phyloP scores from a whole-genome alignment of 176 grass and related monocot species.

The Calamus simplicifolius region DNA sequence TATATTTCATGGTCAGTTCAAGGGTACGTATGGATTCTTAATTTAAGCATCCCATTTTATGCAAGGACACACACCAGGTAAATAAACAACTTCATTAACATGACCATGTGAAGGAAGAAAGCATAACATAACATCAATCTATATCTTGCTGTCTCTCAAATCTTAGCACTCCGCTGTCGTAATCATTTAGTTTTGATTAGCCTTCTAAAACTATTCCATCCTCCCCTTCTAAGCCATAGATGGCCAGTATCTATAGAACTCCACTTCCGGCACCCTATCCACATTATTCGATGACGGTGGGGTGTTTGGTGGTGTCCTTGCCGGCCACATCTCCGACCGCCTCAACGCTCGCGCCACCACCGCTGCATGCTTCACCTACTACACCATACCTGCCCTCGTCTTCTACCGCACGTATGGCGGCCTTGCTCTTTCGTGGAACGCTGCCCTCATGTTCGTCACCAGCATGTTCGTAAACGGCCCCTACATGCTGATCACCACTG shows the following conservation, averaged over 20 bases:
- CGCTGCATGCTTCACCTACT: slow-evolving; percentile 67
- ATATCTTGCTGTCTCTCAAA: too few relatives aligned
- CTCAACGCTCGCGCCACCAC: slow-evolving; percentile 62
- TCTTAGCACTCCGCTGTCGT: too few relatives aligned
- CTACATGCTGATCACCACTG: slow-evolving; percentile 73
- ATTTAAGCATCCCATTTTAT: too few relatives aligned
- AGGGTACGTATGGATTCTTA: too few relatives aligned
- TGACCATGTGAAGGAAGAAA: too few relatives aligned
- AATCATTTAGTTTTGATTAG: too few relatives aligned
- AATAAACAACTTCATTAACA: too few relatives aligned
- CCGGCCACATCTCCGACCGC: slow-evolving; percentile 74
- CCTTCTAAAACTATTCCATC: too few relatives aligned
- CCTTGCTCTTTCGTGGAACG: slow-evolving; percentile 52
- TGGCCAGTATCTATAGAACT: slow-evolving; percentile 51
- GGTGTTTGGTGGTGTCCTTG: slow-evolving; percentile 62
- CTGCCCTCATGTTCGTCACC: slow-evolving; percentile 47
- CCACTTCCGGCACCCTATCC: slow-evolving; percentile 41
- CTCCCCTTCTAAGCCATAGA: slow-evolving; percentile 36
- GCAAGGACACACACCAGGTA: too few relatives aligned
- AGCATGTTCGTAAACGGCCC: slow-evolving; percentile 77
- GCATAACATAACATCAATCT: too few relatives aligned
- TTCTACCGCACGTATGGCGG: slow-evolving; percentile 63
- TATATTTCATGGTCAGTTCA: too few relatives aligned
- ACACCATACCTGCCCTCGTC: slow-evolving; percentile 68
- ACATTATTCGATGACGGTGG: slow-evolving; percentile 80